Conservation (phyloP, 2,329 filamentous ascomycete genomes). For the Bisporella sp. region DNA sequence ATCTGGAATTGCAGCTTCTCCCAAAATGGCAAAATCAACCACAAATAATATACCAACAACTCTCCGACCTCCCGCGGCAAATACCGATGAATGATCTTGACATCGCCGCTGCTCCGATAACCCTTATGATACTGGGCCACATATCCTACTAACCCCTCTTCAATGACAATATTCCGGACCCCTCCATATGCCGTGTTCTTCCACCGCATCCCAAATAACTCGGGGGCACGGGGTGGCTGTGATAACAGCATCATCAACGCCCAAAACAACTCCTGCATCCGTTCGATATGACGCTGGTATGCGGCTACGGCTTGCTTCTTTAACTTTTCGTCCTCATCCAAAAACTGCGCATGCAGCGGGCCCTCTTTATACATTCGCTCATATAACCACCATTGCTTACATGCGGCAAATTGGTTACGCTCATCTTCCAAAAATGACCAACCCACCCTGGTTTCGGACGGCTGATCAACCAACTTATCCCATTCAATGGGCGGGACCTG, state of each 20-base stretch:
- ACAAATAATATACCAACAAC: conserved; percentile 23
- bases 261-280: conserved; percentile 7
- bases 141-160: too few species aligned
- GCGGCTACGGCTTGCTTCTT: conserved; percentile 3
- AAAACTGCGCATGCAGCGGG: conserved; percentile 1
- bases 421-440: conserved; percentile 6
- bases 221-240: conserved; percentile 3
- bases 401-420: conserved; percentile 1
- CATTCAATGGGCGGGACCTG: too few species aligned
- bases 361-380: conserved; percentile 2
- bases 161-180: conserved; percentile 10
- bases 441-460: not conserved
- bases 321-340: conserved; percentile 1
- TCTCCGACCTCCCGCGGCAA: conserved; percentile 19
- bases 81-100: too few species aligned
- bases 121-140: too few species aligned
- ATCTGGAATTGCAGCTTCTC: conserved; percentile 8
- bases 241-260: conserved; percentile 5
- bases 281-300: conserved; percentile 5
- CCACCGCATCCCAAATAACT: conserved; percentile 9
- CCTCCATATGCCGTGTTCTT: conserved; percentile 9
- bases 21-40: conserved; percentile 17
- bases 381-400: conserved; percentile 4
- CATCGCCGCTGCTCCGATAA: too few species aligned
- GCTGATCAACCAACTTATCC: conserved; percentile 3